A percentile compares a stretch with the other conserved stretches of the same genome.
These are phyloP conservation scores for Xylaria sp. DNA, from an alignment of 2,329 filamentous ascomycete genomes.

Conservation along the genomic window DNA sequence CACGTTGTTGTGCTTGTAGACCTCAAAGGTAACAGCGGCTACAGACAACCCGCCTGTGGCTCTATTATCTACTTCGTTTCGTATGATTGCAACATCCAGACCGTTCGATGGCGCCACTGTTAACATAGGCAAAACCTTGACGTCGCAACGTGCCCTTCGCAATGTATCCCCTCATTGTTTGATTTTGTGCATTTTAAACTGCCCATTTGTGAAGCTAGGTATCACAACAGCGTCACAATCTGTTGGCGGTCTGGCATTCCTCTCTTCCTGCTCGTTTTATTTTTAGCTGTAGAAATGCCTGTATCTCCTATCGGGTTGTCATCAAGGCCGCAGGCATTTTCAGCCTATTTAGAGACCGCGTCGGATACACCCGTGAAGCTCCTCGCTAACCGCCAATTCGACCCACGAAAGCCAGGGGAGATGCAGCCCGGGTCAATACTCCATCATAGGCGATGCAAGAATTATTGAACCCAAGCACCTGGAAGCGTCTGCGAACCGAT, in stretches of 20 bases:
- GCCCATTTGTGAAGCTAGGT: neutral
- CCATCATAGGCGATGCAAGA: constrained; percentile 16
- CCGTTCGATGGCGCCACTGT: neutral
- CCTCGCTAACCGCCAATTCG: constrained; percentile 21
- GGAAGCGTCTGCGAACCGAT: neutral
- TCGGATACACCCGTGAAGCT: constrained; percentile 3
- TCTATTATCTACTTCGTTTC: neutral
- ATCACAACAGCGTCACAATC: constrained; percentile 9
- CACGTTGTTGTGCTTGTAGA: neutral
- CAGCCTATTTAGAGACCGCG: constrained; percentile 29
- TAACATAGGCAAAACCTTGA: neutral
- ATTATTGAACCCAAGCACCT: constrained; percentile 22
- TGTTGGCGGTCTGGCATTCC: neutral
- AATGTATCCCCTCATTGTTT: neutral
- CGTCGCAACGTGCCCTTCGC: neutral
- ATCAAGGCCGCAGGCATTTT: neutral
- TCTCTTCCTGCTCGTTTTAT: neutral
- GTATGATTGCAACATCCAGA: neutral
- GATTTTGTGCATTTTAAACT: neutral
- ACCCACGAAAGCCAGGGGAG: neutral
- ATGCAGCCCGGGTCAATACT: neutral
- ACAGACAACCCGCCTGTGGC: neutral
- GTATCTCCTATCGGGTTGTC: neutral
- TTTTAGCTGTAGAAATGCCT: constrained; percentile 1
- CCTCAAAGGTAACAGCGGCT: neutral